Evolutionary conservation across 179 eudicot species (phyloP).

Genomic region (Beta lomatogona): DNA sequence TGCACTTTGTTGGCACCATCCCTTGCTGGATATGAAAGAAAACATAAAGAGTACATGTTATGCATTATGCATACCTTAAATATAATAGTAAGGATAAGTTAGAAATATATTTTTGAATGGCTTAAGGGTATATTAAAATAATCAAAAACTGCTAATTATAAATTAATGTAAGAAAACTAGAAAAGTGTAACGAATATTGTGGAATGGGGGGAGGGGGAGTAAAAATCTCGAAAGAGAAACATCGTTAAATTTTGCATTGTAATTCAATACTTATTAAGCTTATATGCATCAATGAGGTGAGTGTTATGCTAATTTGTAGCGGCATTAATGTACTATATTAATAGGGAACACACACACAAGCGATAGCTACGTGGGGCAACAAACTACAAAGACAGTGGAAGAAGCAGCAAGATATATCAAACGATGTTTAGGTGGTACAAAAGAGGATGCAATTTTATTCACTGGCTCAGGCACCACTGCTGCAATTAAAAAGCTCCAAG

Average conservation of each 20-base stretch:
- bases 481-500: slow-evolving; percentile 81
- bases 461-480: slow-evolving; percentile 85
- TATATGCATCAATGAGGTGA: not conserved
- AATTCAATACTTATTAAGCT: not conserved
- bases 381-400: slow-evolving; percentile 55
- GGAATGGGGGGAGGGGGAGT: too few species aligned
- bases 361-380: slow-evolving; percentile 75
- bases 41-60: too few species aligned
- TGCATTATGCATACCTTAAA: too few species aligned
- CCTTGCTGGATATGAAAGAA: too few species aligned
- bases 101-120: too few species aligned
- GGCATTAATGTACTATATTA: not conserved
- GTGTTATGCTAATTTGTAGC: too few species aligned
- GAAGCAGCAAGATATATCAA: slow-evolving; percentile 64
- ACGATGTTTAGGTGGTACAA: slow-evolving; percentile 60
- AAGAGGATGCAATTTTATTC: slow-evolving; percentile 60
- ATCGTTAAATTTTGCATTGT: too few species aligned
- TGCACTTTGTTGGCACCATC: too few species aligned
- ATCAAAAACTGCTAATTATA: too few species aligned
- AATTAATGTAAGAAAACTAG: accelerated
- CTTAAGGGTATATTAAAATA: too few species aligned
- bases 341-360: slow-evolving; percentile 75
- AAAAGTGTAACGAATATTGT: slow-evolving; percentile 31
- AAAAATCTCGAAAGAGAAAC: too few species aligned
- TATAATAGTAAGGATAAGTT: too few species aligned